Evolutionary conservation across 1,284 basidiomycete species (phyloP).

Genomic region (Amylostereum areolatum): DNA sequence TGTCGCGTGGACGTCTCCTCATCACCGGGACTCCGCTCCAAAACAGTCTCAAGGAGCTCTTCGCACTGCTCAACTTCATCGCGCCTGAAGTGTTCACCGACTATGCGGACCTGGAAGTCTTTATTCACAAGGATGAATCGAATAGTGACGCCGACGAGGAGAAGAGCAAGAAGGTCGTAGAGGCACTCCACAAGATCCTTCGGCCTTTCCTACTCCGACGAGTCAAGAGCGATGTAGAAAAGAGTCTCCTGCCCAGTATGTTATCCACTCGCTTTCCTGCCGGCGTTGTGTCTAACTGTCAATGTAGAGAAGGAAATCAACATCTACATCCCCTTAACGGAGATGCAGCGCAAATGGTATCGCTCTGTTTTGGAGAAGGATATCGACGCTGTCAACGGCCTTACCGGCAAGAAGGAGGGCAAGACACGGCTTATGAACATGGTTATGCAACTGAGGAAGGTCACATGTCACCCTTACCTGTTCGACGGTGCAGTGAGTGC

Average conservation of each 20-base stretch:
- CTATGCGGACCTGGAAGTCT: slow-evolving; percentile 69
- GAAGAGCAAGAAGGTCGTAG: slow-evolving; percentile 88
- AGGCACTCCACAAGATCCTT: slow-evolving; percentile 96
- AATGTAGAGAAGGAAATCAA: slow-evolving; percentile 94
- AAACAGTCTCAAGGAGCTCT: slow-evolving; percentile 97
- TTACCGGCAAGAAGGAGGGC: slow-evolving; percentile 97
- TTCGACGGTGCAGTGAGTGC: slow-evolving; percentile 75
- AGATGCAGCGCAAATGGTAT: slow-evolving; percentile 99
- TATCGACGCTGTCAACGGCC: slow-evolving; percentile 96
- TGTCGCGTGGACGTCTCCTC: slow-evolving; percentile 82
- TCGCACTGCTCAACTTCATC: slow-evolving; percentile 93
- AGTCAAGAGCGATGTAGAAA: slow-evolving; percentile 98
- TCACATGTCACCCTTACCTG: slow-evolving; percentile 80
- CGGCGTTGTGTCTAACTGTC: slow-evolving; percentile 8
- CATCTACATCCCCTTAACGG: slow-evolving; percentile 95
- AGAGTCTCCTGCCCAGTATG: slow-evolving; percentile 86
- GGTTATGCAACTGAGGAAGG: slow-evolving; percentile 95
- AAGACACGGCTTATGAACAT: slow-evolving; percentile 98
- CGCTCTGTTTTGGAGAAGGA: slow-evolving; percentile 95
- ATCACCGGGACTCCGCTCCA: slow-evolving; percentile 98
- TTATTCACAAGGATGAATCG: slow-evolving; percentile 77
- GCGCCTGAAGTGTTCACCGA: slow-evolving; percentile 81
- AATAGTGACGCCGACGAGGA: slow-evolving; percentile 76
- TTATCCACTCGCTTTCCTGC: slow-evolving; percentile 8
- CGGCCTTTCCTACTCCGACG: slow-evolving; percentile 92